Base-by-base conservation (phyloP, 306 rosid species). In the Gleditsia sinensis region DNA sequence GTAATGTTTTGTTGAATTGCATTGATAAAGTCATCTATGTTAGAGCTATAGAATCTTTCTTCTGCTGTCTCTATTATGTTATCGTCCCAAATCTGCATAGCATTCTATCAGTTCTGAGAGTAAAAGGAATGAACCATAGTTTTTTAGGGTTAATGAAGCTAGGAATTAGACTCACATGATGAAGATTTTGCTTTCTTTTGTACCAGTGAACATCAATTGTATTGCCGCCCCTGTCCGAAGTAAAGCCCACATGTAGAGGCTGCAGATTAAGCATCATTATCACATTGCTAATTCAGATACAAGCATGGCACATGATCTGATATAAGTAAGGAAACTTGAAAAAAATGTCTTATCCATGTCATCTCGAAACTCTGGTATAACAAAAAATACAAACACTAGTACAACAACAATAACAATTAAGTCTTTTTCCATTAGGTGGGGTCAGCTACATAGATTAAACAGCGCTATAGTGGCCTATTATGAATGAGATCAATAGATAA, bases 221-320 rank as follows among this genome's bases (percentile, higher is more conserved):
- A 45, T 93, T 93, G 46, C 84, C 98, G 78, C 98, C 98, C 65
- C 43, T 70, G 81, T 91, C 98, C 28, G 92, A 67, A 48, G 79
- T 53, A 71, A 90, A 91, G 19, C 98, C 98, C 58, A 89, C 91
- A 71, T 91, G 98, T 10, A 93, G 88, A 91, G 98, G 98, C 97
- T 93, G 87, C 77, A 83, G 39, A 75, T 33, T 58, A 64, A n/a
- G 10, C 40, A 7, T 16, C 14, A 81, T 19, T 19, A n/a, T 6
- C 67, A 61, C 40, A 45, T 49, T 54, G 37, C 19, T 37, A 11
- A 53, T 51, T 33, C 65, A 40, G 28, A 30, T 33, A 12, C 6
- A 10, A 28, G 20, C 25, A 46, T 58, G 33, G 57, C 21, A 27
- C 48, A 45, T 19, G 62, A 27, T 19, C n/a, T n/a, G n/a, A n/a